Conservation (phyloP, 495 filamentous ascomycete genomes). For the Friedmanniomyces endolithicus region DNA sequence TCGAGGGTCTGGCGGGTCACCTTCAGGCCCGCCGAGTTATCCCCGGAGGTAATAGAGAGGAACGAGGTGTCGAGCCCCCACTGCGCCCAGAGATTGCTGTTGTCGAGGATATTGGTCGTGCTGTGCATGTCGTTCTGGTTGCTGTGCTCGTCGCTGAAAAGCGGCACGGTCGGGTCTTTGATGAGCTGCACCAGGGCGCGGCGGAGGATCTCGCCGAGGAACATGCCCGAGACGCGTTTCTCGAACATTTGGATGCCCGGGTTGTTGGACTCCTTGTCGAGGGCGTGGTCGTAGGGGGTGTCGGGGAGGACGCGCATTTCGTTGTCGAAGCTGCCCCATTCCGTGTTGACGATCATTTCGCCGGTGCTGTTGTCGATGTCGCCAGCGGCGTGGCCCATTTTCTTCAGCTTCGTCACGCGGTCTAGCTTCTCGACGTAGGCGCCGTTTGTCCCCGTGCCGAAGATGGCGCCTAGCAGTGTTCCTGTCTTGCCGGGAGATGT, state of each 20-base stretch:
- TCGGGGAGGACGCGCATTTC: slow-evolving; percentile 71
- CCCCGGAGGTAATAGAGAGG: slow-evolving; percentile 67
- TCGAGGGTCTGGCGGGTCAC: slow-evolving; percentile 64
- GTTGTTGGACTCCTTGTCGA: slow-evolving; percentile 75
- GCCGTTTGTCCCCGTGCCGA: slow-evolving; percentile 89
- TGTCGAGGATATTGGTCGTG: slow-evolving; percentile 50
- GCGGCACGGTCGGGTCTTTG: slow-evolving; percentile 43
- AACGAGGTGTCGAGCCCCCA: slow-evolving; percentile 88
- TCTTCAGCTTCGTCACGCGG: slow-evolving; percentile 54
- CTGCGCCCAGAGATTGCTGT: slow-evolving; percentile 56
- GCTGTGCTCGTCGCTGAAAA: slow-evolving; percentile 61
- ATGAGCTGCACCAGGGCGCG: slow-evolving; percentile 52
- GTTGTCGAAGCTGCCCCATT: slow-evolving; percentile 99
- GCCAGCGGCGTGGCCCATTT: slow-evolving; percentile 35
- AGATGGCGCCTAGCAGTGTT: slow-evolving; percentile 82
- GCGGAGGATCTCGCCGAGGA: slow-evolving; percentile 86
- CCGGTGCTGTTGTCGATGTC: slow-evolving; percentile 65
- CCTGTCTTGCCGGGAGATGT: slow-evolving; percentile 78
- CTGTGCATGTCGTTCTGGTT: slow-evolving; percentile 50
- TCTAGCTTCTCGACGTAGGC: slow-evolving; percentile 72
- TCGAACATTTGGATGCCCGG: slow-evolving; percentile 98
- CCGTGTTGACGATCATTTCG: slow-evolving; percentile 94
- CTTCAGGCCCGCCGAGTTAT: slow-evolving; percentile 49
- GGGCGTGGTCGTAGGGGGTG: slow-evolving; percentile 65
- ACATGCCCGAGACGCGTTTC: slow-evolving; percentile 97